Evolutionary conservation across 75 land plant species (phyloP).

Genomic region (Pinus tabuliformis): DNA sequence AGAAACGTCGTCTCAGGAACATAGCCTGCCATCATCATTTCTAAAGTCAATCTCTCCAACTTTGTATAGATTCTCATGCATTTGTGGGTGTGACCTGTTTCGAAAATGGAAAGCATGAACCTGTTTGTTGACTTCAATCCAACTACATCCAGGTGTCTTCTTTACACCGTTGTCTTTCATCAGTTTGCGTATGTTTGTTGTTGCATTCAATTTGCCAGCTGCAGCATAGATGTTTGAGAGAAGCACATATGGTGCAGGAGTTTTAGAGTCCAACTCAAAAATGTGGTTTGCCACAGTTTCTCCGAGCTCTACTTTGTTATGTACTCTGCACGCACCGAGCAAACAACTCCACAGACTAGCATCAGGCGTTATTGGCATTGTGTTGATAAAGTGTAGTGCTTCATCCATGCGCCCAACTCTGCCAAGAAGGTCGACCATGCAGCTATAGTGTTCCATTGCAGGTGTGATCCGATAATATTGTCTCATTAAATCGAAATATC

Average conservation of each 20-base stretch:
- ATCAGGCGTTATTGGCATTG: slow-evolving; percentile 9
- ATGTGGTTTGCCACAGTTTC: slow-evolving; percentile 16
- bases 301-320: slow-evolving; percentile 14
- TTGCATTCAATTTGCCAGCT: slow-evolving; percentile 15
- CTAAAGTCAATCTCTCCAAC: neutral
- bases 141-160: slow-evolving; percentile 12
- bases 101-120: neutral
- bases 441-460: neutral
- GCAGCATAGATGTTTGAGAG: slow-evolving; percentile 25
- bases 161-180: slow-evolving; percentile 3
- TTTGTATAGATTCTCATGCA: neutral
- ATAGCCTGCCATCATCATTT: neutral
- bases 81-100: neutral
- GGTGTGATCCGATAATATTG: neutral
- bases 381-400: slow-evolving; percentile 12
- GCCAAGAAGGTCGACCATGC: neutral
- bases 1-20: neutral
- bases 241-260: slow-evolving; percentile 15
- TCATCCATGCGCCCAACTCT: neutral
- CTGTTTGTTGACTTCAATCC: neutral
- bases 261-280: slow-evolving; percentile 12
- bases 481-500: neutral
- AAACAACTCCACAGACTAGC: slow-evolving; percentile 14
- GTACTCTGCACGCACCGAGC: slow-evolving; percentile 25
- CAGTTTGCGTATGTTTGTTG: slow-evolving; percentile 9